Percentiles rank a stretch among this genome's conserved stretches.
Conservation (phyloP, 2,329 filamentous ascomycete species). For the Trichothecium roseum region DNA sequence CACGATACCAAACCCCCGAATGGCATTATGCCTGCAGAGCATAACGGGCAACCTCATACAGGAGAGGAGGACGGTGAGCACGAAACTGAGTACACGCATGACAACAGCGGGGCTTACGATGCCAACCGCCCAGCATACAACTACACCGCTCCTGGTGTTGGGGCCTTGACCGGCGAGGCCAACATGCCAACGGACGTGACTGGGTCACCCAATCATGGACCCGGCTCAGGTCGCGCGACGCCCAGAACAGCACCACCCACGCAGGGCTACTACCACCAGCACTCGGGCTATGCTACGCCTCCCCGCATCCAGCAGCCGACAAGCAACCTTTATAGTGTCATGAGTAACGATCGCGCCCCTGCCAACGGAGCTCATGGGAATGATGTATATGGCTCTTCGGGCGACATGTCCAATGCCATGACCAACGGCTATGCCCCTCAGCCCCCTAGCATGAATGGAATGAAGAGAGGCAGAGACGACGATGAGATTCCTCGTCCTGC, state of each 20-base stretch:
- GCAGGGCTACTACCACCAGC: conserved; percentile 62
- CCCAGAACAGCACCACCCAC: conserved; percentile 66
- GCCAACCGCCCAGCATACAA: conserved; percentile 64
- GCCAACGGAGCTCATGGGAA: conserved; percentile 48
- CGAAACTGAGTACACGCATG: conserved; percentile 78
- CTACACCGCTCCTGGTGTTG: conserved; percentile 61
- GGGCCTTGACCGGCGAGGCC: conserved; percentile 54
- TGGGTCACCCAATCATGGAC: conserved; percentile 69
- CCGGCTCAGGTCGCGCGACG: conserved; percentile 73
- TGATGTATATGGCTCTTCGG: conserved; percentile 61
- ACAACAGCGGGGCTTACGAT: conserved; percentile 59
- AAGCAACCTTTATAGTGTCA: conserved; percentile 81
- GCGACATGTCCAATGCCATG: conserved; percentile 45
- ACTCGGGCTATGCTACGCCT: conserved; percentile 65
- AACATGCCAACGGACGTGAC: conserved; percentile 77
- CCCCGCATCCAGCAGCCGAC: conserved; percentile 60
- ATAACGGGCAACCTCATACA: conserved; percentile 40
- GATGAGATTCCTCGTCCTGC: conserved; percentile 50
- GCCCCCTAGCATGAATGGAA: conserved; percentile 55
- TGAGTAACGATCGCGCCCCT: conserved; percentile 64
- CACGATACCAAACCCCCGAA: conserved; percentile 56
- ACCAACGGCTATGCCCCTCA: conserved; percentile 55
- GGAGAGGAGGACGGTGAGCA: conserved; percentile 61
- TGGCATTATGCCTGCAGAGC: conserved; percentile 48
- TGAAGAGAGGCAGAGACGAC: conserved; percentile 46